Evolutionary conservation across 1,284 basidiomycete species (phyloP), one percentile per base, ranked within the genome.

Genomic region (Trichosporon asahii): DNA sequence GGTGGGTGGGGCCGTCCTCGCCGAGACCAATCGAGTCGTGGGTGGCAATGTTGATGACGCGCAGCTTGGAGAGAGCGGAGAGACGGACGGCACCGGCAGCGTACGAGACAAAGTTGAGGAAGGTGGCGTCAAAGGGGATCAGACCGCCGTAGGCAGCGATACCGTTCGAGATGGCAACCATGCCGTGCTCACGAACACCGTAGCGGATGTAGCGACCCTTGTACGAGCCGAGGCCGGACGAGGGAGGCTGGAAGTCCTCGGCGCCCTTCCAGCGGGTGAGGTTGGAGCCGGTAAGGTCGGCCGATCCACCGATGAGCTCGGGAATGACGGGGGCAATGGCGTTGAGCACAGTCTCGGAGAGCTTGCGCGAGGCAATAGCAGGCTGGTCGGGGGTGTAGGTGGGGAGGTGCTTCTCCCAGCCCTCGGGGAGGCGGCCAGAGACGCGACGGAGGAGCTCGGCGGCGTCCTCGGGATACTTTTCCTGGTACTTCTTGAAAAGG

Each of bases 151-250:
- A 96, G 18, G 93, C 94, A 75, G 86, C 84, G 73, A 96, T 83
- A 84, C 94, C 94, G 84, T 96, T 96, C 79, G 91, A 93, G 80
- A 97, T 94, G 73, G 95, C 95, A 79, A 91, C 93, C 95, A 98
- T 98, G 78, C 88, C 95, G 84, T 98, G 95, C 85, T 98, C 95
- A 85, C 95, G 93, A 71, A 98, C 94, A 89, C 95, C 95, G 85
- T 92, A 98, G 70, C 94, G 92, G 83, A 98, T 89, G 85, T 98
- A 97, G 67, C 90, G 92, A 71, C 95, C 95, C 72, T 89, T 85
- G 85, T 94, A 97, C 75, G 85, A 87, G 72, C 95, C 95, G 67
- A 97, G 88, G 61, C 89, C 89, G 60, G 92, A 94, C 84, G 88
- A 90, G 23, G 92, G 91, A 68, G 89, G 91, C 85, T 98, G 95